These are phyloP conservation scores for Poronia punctata DNA, from an alignment of 495 filamentous ascomycete species.

Conservation along the genomic window DNA sequence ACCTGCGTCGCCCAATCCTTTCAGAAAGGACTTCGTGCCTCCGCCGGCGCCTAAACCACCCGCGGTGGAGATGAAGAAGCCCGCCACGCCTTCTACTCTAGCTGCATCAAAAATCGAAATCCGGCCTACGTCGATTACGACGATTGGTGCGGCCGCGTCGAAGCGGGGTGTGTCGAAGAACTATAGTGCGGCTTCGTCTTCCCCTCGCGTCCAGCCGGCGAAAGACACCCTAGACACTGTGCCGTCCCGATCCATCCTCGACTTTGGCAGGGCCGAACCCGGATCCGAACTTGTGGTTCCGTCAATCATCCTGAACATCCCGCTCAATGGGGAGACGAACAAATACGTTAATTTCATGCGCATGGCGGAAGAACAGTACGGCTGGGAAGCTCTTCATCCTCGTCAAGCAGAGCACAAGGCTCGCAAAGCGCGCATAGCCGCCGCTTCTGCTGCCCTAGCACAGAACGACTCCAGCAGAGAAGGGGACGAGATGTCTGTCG, in stretches of 20 bases:
- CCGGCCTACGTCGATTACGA: conserved; percentile 32
- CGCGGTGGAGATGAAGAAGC: conserved; percentile 28
- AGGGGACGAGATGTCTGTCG: conserved; percentile 67
- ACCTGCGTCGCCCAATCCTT: conserved; percentile 26
- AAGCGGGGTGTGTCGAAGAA: conserved; percentile 36
- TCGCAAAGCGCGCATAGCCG: conserved; percentile 73
- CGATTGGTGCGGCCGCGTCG: conserved; percentile 28
- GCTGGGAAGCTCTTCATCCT: conserved; percentile 88
- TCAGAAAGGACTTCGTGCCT: conserved; percentile 22
- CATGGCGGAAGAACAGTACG: conserved; percentile 86
- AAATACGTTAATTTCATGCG: conserved; percentile 94
- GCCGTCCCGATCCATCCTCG: conserved; percentile 42
- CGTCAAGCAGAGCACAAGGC: conserved; percentile 77
- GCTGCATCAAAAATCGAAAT: conserved; percentile 28
- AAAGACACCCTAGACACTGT: conserved; percentile 35
- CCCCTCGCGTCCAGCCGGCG: conserved; percentile 30
- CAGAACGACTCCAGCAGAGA: conserved; percentile 65
- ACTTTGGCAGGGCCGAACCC: conserved; percentile 42
- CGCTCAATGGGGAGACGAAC: conserved; percentile 70
- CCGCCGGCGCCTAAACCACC: conserved; percentile 30
- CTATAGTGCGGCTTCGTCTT: conserved; percentile 31
- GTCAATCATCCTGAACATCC: conserved; percentile 78
- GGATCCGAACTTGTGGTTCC: conserved; percentile 52
- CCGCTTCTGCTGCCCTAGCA: conserved; percentile 74
- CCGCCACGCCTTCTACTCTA: conserved; percentile 21